A percentile compares a stretch with the other conserved stretches of the same genome.
phyloP scores from a whole-genome alignment of 768 basidiomycete genomes.

The Tylopilus sp. region DNA sequence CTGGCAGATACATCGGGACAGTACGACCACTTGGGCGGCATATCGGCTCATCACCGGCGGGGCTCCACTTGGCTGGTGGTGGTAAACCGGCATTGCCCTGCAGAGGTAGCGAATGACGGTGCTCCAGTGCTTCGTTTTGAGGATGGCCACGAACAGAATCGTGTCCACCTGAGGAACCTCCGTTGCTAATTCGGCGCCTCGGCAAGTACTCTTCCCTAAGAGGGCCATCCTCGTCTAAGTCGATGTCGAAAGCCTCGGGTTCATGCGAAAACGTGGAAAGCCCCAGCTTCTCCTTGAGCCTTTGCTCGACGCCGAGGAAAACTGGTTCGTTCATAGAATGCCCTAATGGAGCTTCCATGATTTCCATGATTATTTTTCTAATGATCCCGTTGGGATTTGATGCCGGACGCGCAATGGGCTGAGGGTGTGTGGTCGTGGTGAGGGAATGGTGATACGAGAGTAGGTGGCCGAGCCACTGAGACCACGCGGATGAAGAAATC shows the following conservation, averaged over 20 bases:
- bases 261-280: slow-evolving; percentile 39
- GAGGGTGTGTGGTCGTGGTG: slow-evolving; percentile 55
- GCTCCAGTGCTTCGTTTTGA: not conserved
- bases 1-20: slow-evolving; percentile 61
- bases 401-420: slow-evolving; percentile 77
- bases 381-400: slow-evolving; percentile 67
- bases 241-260: slow-evolving; percentile 62
- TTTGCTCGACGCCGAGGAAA: slow-evolving; percentile 70
- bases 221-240: slow-evolving; percentile 81
- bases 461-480: slow-evolving; percentile 66
- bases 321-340: slow-evolving; percentile 48
- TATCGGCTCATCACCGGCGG: slow-evolving; percentile 75
- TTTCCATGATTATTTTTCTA: slow-evolving; percentile 66
- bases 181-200: slow-evolving; percentile 46
- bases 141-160: not conserved
- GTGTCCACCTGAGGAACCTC: slow-evolving; percentile 3
- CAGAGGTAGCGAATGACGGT: slow-evolving; percentile 6
- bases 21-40: slow-evolving; percentile 49
- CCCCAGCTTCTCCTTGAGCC: slow-evolving; percentile 50
- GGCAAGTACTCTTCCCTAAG: slow-evolving; percentile 80
- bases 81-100: slow-evolving; percentile 43
- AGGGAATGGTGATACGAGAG: slow-evolving; percentile 63
- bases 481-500: slow-evolving; percentile 61
- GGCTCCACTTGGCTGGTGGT: slow-evolving; percentile 80
- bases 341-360: slow-evolving; percentile 49